Percentiles rank a stretch among this genome's conserved stretches.
phyloP scores from a whole-genome alignment of 2,329 filamentous ascomycete genomes.

The Neonectria faginata region DNA sequence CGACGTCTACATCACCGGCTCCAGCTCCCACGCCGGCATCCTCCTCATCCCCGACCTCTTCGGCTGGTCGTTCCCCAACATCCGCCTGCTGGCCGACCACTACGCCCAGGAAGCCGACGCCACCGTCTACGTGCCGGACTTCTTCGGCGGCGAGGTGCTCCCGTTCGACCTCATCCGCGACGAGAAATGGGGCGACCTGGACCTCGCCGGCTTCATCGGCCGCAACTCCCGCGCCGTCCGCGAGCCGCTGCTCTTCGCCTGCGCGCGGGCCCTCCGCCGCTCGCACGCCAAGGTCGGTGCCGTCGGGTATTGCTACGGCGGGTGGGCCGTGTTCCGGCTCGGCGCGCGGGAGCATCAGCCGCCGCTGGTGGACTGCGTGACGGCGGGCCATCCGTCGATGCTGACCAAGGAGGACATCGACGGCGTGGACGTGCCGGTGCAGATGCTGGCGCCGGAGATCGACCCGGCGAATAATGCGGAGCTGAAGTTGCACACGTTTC shows the following conservation, averaged over 20 bases:
- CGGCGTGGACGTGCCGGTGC: slow-evolving; percentile 59
- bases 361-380: slow-evolving; percentile 59
- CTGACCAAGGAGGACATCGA: slow-evolving; percentile 60
- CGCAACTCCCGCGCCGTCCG: slow-evolving; percentile 53
- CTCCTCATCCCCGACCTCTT: slow-evolving; percentile 55
- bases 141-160: slow-evolving; percentile 52
- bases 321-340: slow-evolving; percentile 62
- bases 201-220: slow-evolving; percentile 52
- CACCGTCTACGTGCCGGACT: slow-evolving; percentile 57
- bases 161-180: slow-evolving; percentile 45
- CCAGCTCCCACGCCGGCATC: slow-evolving; percentile 50
- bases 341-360: slow-evolving; percentile 51
- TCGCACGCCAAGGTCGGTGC: slow-evolving; percentile 54
- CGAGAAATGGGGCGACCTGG: slow-evolving; percentile 49
- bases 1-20: slow-evolving; percentile 53
- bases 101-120: slow-evolving; percentile 58
- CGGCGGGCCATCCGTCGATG: slow-evolving; percentile 58
- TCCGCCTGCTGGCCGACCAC: slow-evolving; percentile 59
- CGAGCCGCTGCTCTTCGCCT: slow-evolving; percentile 55
- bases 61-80: slow-evolving; percentile 59
- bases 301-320: slow-evolving; percentile 64
- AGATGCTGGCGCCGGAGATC: slow-evolving; percentile 62
- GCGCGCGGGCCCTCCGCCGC: slow-evolving; percentile 51
- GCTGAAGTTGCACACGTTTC: slow-evolving; percentile 55
- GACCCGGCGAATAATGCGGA: slow-evolving; percentile 57